Conservation (phyloP, 176 grass and related monocot species). For the Guadua angustifolia region DNA sequence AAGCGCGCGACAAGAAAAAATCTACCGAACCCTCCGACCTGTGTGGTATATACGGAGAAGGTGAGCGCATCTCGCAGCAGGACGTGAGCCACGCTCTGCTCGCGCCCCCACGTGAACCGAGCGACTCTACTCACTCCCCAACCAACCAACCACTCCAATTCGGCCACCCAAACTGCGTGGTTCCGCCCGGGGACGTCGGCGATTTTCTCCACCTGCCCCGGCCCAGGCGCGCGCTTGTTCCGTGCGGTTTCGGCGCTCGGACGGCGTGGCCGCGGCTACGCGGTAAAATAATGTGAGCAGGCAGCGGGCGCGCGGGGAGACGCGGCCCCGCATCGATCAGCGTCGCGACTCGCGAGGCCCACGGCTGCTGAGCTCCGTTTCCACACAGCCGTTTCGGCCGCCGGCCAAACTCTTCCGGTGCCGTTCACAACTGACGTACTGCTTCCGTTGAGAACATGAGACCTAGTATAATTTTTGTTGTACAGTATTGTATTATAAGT, state of each 20-base stretch:
- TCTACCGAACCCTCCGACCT: slow-evolving; percentile 8
- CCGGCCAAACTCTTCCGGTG: neutral
- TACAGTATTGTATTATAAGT: too few species aligned
- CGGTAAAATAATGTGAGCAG: too few species aligned
- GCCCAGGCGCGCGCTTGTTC: neutral
- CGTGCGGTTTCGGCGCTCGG: neutral
- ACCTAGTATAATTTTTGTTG: too few species aligned
- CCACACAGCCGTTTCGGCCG: neutral
- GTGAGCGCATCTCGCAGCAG: neutral
- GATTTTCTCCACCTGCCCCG: neutral
- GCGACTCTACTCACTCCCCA: neutral
- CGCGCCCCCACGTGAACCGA: neutral
- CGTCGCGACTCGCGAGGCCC: neutral
- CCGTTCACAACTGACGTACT: neutral
- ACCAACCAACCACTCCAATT: neutral
- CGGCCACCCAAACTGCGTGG: slow-evolving; percentile 13
- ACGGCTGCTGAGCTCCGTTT: neutral
- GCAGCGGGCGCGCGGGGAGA: too few species aligned
- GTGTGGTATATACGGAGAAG: neutral
- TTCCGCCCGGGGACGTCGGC: too few species aligned
- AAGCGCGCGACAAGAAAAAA: neutral
- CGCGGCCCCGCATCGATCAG: neutral
- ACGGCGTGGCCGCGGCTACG: neutral
- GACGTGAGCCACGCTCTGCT: neutral
- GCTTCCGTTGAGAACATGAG: too few species aligned